Conservation (phyloP, 2,329 filamentous ascomycete genomes). For the Grosmannia penicillata region DNA sequence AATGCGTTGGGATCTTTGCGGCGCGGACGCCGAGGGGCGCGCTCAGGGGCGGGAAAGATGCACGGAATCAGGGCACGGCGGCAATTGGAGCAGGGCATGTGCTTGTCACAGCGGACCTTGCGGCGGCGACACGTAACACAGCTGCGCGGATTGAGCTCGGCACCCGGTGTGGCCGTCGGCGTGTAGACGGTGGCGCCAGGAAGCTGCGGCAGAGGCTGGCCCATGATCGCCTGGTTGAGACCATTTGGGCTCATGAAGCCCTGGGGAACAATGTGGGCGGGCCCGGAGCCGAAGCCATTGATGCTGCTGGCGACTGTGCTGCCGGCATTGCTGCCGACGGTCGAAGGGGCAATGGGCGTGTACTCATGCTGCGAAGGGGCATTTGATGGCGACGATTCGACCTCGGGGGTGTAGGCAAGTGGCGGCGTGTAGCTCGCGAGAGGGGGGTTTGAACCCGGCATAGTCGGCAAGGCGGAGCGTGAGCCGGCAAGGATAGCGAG, state of each 20-base stretch:
- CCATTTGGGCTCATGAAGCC: too few relatives aligned
- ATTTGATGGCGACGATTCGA: conserved; percentile 7
- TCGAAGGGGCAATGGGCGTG: conserved; percentile 1
- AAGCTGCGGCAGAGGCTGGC: conserved; percentile 10
- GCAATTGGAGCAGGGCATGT: conserved; percentile 41
- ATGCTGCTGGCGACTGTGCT: conserved; percentile 1
- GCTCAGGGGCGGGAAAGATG: conserved; percentile 31
- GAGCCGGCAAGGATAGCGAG: too few relatives aligned
- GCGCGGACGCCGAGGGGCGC: conserved; percentile 38
- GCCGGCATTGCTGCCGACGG: background rate
- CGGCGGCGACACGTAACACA: conserved; percentile 36
- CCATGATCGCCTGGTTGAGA: conserved; percentile 1
- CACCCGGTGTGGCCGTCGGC: conserved; percentile 12
- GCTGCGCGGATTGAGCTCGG: conserved; percentile 25
- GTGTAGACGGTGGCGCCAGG: conserved; percentile 15
- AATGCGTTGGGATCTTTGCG: conserved; percentile 48
- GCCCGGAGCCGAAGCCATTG: conserved; percentile 2
- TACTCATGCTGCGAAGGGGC: conserved; percentile 1
- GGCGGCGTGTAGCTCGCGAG: background rate
- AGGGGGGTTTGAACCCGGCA: background rate
- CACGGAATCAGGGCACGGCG: conserved; percentile 36
- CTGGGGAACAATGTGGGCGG: too few relatives aligned
- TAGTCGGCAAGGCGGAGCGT: too few relatives aligned
- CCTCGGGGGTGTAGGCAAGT: conserved; percentile 5
- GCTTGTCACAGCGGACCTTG: conserved; percentile 44